Evolutionary conservation across 225 moss, liverwort and hornwort genomes (phyloP).

Genomic region (Bryum argenteum): DNA sequence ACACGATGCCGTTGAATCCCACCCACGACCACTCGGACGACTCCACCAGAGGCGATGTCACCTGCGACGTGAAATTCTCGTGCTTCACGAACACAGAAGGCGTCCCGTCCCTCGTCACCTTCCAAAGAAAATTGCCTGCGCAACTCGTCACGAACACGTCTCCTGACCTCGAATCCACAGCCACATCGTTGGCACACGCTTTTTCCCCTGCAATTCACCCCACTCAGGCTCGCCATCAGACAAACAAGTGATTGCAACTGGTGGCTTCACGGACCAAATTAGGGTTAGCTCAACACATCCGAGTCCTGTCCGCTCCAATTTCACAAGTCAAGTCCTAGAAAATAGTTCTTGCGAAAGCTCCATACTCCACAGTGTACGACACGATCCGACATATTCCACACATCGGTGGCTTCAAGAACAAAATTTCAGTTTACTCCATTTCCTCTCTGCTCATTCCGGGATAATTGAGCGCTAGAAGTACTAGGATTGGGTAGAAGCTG

Average conservation of each 20-base stretch:
- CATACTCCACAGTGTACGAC: no score
- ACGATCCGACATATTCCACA: no score
- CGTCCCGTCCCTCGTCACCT: conserved; percentile 60
- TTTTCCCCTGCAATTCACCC: conserved; percentile 44
- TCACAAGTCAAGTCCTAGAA: background rate
- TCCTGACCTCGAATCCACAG: conserved; percentile 53
- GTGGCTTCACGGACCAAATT: background rate
- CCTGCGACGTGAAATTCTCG: conserved; percentile 37
- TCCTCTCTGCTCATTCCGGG: no score
- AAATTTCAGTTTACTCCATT: no score
- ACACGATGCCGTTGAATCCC: conserved; percentile 66
- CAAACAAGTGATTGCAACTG: background rate
- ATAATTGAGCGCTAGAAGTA: background rate
- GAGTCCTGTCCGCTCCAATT: background rate
- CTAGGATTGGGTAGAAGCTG: background rate
- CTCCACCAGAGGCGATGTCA: conserved; percentile 2
- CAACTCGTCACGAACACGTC: conserved; percentile 74
- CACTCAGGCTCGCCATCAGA: background rate
- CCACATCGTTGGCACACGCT: conserved; percentile 50
- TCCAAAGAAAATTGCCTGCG: conserved; percentile 66
- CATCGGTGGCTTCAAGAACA: no score
- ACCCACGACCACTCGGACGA: conserved; percentile 13
- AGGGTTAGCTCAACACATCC: background rate
- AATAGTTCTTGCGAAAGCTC: no score
- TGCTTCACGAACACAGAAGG: conserved; percentile 52